Base-by-base conservation (phyloP, 495 filamentous ascomycete genomes). In the Neurospora hispaniola region DNA sequence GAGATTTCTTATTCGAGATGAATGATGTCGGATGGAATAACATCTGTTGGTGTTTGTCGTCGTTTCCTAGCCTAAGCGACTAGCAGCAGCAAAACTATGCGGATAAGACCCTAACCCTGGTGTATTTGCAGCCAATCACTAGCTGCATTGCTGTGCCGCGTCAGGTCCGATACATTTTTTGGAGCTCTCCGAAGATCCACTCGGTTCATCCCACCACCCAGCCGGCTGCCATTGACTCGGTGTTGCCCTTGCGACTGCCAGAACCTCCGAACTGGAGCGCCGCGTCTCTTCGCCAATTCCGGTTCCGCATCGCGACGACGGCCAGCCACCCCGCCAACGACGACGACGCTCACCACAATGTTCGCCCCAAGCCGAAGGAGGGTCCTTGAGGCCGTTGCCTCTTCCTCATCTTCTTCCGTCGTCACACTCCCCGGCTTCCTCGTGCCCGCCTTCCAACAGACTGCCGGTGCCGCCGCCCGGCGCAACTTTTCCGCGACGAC, bases 401-500 rank as follows among this genome's bases (percentile, higher is more conserved):
- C 78, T 16, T 80, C 71, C 41, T 75, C 39, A 39, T 39, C 81
- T 16, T 70, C 81, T 2, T 71, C 78, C 11, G 79, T 81, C 43
- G 75, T 79, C 62, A 84, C 87, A 3, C 79, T 93, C 42, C 91
- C 91, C 44, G 80, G 88, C 20, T 94, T 94, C 81, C 90, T 94
- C 70, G 83, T 94, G 16, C 92, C 93, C 0, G 92, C 91, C 9
- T 90, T 93, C 80, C 88, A 89, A 27, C 76, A 84, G 69, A 27
- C 73, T 27, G 42, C 71, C 16, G 12, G 40, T 4, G 5, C 42
- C 42, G 42, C 35, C 73, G 31, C 40, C 73, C 59, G 70, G 78
- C 40, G 80, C 85, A 39, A 79, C 72, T 97, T 98, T 85, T 92
- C 93, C 8, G 89, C 87, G 59, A 90, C 92, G 42, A 77, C 90